Evolutionary conservation across 495 filamentous ascomycete genomes (phyloP).

Genomic region (Hypoxylon fuscum): DNA sequence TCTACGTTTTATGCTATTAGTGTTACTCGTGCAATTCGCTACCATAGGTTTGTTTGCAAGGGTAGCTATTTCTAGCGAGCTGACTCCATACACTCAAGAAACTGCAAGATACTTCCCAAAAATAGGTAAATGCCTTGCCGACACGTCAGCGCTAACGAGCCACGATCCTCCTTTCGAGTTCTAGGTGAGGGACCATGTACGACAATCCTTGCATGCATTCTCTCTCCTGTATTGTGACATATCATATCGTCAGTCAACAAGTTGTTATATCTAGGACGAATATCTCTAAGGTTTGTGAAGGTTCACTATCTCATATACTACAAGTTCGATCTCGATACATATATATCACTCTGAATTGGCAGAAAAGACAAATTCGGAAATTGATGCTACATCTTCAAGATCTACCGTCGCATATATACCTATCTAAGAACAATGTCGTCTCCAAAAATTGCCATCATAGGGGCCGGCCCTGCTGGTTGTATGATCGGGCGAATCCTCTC

Average conservation of each 20-base stretch:
- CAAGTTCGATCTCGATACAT: not conserved
- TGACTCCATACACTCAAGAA: too few relatives aligned
- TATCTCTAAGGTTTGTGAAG: conserved; percentile 1
- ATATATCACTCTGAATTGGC: not conserved
- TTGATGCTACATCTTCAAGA: too few relatives aligned
- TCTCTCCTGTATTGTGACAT: not conserved
- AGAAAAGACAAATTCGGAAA: too few relatives aligned
- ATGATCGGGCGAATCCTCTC: conserved; percentile 64
- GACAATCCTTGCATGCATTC: not conserved
- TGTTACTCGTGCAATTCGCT: too few relatives aligned
- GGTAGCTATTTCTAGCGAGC: too few relatives aligned
- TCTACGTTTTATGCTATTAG: too few relatives aligned
- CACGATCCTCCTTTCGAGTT: not conserved
- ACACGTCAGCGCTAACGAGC: conserved; percentile 21
- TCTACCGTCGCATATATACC: too few relatives aligned
- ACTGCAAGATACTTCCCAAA: too few relatives aligned
- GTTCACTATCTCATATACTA: not conserved
- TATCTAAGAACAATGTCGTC: conserved; percentile 29
- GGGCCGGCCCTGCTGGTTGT: conserved; percentile 64
- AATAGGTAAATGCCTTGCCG: too few relatives aligned
- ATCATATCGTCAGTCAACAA: not conserved
- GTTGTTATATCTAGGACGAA: not conserved
- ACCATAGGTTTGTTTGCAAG: too few relatives aligned
- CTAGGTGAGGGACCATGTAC: too few relatives aligned
- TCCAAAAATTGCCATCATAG: conserved; percentile 64